A percentile compares a stretch with the other conserved stretches of the same genome.
phyloP scores from a whole-genome alignment of 371 early-diverging fungal species.

The Mortierella sp. region DNA sequence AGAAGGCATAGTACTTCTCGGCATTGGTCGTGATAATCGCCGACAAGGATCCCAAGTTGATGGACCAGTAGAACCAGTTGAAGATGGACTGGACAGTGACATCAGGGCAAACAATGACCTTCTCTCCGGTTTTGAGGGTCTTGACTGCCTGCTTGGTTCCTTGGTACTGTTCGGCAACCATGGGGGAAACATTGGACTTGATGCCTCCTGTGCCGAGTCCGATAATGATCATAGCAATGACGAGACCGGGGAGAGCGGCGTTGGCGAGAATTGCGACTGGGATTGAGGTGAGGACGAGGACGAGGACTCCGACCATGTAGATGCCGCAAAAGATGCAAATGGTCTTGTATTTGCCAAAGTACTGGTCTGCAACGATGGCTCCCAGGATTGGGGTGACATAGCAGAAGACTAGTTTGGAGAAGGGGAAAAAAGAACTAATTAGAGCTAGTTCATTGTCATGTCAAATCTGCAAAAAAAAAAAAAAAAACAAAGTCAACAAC shows the following conservation, averaged over 20 bases:
- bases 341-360: constrained; percentile 84
- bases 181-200: constrained; percentile 82
- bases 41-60: constrained; percentile 81
- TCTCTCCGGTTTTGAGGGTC: constrained; percentile 45
- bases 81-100: constrained; percentile 70
- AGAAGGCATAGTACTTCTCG: constrained; percentile 55
- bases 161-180: constrained; percentile 80
- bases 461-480: not conserved
- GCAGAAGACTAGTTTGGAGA: constrained; percentile 64
- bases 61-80: constrained; percentile 84
- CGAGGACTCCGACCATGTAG: constrained; percentile 78
- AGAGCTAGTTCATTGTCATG: not conserved
- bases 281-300: constrained; percentile 76
- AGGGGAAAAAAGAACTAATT: not conserved
- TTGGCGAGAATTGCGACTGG: constrained; percentile 66
- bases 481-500: not conserved
- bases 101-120: constrained; percentile 55
- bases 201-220: constrained; percentile 92
- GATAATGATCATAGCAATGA: constrained; percentile 78
- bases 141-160: constrained; percentile 41
- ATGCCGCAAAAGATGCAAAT: constrained; percentile 73
- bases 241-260: constrained; percentile 74
- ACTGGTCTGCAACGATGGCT: constrained; percentile 85
- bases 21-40: constrained; percentile 53
- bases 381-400: constrained; percentile 85